Conservation (phyloP, 257 asterid species). For the Nicotiana knightiana region DNA sequence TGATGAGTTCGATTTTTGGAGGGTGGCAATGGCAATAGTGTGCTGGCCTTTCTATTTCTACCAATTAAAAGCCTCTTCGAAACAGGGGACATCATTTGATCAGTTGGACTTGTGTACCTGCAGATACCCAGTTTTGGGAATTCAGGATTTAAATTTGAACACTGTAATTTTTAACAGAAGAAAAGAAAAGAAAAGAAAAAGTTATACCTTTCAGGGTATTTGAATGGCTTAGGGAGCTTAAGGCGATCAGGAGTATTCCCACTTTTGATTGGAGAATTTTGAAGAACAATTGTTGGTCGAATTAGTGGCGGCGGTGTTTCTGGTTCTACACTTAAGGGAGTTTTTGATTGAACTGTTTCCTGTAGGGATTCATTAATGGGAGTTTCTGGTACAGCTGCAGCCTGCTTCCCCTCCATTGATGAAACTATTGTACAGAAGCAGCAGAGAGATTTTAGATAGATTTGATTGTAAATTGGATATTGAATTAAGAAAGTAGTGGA, state of each 20-base stretch:
- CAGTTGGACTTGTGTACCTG: constrained; percentile 73
- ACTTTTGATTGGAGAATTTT: neutral
- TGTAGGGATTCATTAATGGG: neutral
- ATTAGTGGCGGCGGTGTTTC: neutral
- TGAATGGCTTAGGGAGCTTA: constrained; percentile 63
- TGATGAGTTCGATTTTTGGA: constrained; percentile 25
- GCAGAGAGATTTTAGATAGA: neutral
- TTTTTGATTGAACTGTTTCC: neutral
- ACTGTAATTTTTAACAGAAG: too few relatives aligned
- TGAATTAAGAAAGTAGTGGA: neutral
- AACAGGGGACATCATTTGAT: constrained; percentile 65
- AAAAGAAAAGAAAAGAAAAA: neutral
- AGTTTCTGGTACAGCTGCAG: neutral
- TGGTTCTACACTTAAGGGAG: neutral
- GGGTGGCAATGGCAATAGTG: constrained; percentile 54
- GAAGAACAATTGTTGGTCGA: neutral
- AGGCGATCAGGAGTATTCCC: constrained; percentile 43
- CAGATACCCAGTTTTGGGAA: neutral
- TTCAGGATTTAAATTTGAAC: too few relatives aligned
- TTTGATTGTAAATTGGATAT: constrained; percentile 16
- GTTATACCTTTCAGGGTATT: constrained; percentile 55
- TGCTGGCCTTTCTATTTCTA: constrained; percentile 34
- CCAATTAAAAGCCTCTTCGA: constrained; percentile 48
- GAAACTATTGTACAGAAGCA: neutral
- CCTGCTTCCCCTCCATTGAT: neutral